Conservation (phyloP, 2,329 filamentous ascomycete species). For the Aspergillus ustus region DNA sequence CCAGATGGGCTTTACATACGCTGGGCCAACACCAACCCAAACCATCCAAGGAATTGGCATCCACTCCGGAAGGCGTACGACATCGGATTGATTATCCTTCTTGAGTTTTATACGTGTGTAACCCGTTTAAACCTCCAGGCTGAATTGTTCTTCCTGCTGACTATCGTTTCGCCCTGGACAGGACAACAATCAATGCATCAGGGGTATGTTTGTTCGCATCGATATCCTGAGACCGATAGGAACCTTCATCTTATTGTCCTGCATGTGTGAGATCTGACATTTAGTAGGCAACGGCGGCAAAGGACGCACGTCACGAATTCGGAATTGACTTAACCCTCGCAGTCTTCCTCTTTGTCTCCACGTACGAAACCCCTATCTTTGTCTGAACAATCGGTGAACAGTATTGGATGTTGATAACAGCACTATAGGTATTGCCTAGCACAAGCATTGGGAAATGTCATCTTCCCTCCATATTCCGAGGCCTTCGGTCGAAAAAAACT, state of each 20-base stretch:
- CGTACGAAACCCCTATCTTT: slow-evolving; percentile 12
- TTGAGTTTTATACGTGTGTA: slow-evolving; percentile 31
- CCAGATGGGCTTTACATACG: slow-evolving; percentile 21
- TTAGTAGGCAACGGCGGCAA: slow-evolving; percentile 23
- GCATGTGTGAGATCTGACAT: neutral
- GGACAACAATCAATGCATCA: slow-evolving; percentile 21
- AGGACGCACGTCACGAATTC: slow-evolving; percentile 21
- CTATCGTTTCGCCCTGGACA: neutral
- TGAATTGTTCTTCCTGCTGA: neutral
- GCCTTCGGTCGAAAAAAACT: slow-evolving; percentile 38
- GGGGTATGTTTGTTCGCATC: slow-evolving; percentile 15
- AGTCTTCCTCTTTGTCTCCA: slow-evolving; percentile 27
- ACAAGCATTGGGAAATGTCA: slow-evolving; percentile 32
- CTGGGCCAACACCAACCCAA: slow-evolving; percentile 23
- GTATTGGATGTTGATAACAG: neutral
- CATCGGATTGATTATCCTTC: slow-evolving; percentile 27
- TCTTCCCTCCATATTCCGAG: slow-evolving; percentile 40
- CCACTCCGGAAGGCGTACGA: slow-evolving; percentile 28
- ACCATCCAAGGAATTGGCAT: slow-evolving; percentile 31
- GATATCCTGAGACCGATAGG: neutral
- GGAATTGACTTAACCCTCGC: slow-evolving; percentile 20
- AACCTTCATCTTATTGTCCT: neutral
- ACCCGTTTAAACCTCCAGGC: neutral
- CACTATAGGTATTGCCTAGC: slow-evolving; percentile 31
- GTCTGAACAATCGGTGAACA: neutral